Percentiles rank a stretch among this genome's conserved stretches.
Conservation (phyloP, 169 alveolate species). For the Perkinsus marinus region DNA sequence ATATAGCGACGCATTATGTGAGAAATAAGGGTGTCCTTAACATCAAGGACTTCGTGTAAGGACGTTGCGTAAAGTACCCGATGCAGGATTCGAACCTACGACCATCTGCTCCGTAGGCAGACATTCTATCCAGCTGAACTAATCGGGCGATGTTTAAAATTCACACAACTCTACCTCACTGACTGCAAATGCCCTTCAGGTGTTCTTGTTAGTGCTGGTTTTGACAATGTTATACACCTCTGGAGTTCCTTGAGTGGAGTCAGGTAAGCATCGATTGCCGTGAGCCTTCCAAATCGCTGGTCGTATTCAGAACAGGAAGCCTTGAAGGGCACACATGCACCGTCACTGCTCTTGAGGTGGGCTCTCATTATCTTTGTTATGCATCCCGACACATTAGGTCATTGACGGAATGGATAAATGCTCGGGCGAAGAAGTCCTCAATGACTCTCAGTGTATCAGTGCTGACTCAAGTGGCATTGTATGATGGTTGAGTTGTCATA, state of each 20-base stretch:
- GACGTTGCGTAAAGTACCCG: background rate
- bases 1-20: background rate
- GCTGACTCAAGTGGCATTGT: background rate
- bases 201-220: background rate
- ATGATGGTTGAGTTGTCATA: background rate
- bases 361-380: background rate
- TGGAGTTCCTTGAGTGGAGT: background rate
- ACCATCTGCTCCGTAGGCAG: background rate
- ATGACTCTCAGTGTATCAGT: background rate
- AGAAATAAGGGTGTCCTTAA: background rate
- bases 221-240: background rate
- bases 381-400: background rate
- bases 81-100: background rate
- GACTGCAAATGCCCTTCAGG: background rate
- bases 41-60: background rate
- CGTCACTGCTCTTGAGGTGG: background rate
- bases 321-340: background rate
- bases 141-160: background rate
- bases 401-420: background rate
- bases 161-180: background rate
- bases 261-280: background rate
- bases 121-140: background rate
- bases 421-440: background rate
- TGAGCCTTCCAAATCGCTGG: background rate
- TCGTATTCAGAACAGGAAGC: background rate